Evolutionary conservation across 768 basidiomycete genomes (phyloP).

Genomic region (Neoboletus brunneissimus): DNA sequence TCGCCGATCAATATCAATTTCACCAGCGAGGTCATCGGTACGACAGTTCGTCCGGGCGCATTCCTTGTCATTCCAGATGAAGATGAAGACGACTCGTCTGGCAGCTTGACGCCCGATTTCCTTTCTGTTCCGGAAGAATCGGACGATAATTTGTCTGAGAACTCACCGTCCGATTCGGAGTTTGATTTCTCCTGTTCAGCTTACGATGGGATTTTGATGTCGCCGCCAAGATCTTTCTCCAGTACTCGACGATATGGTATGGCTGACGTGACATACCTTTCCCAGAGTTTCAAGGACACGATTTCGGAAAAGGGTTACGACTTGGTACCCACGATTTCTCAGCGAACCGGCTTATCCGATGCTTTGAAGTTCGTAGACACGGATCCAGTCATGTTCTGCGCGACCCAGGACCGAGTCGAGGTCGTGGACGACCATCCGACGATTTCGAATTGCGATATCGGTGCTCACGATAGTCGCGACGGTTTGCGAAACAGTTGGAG

Average conservation of each 20-base stretch:
- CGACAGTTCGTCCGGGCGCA: not conserved
- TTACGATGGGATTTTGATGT: not conserved
- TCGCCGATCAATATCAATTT: slow-evolving; percentile 3
- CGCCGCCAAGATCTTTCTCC: not conserved
- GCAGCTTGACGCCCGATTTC: not conserved
- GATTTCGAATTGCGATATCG: not conserved
- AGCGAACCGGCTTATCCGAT: not conserved
- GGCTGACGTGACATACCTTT: slow-evolving; percentile 2
- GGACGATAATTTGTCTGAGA: not conserved
- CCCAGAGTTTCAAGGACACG: not conserved
- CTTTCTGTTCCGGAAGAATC: not conserved
- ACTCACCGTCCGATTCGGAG: not conserved
- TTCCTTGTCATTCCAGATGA: slow-evolving; percentile 15
- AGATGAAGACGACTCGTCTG: not conserved
- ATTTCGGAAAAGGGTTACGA: not conserved
- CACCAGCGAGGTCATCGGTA: slow-evolving; percentile 13
- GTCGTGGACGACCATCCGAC: not conserved
- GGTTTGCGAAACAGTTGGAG: not conserved
- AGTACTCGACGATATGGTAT: slow-evolving; percentile 11
- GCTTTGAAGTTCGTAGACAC: not conserved
- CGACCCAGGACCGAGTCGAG: not conserved
- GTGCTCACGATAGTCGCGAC: not conserved
- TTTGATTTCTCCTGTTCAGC: not conserved
- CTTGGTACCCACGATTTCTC: not conserved
- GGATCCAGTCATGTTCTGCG: not conserved